Evolutionary conservation across 1,284 basidiomycete species (phyloP).

Genomic region (Irpex rosettiformis): DNA sequence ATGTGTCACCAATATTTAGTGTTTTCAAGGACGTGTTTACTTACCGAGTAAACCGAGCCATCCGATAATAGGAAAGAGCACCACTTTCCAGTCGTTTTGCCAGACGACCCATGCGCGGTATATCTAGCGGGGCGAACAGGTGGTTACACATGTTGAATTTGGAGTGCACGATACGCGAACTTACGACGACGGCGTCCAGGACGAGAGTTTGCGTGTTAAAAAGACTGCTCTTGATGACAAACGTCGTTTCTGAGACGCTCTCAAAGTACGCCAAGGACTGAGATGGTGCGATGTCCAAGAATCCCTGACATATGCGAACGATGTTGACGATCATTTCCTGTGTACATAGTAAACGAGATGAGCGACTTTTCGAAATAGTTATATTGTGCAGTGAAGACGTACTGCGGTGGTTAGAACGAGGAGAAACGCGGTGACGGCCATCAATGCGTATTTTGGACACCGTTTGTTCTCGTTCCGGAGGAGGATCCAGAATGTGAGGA

Average conservation of each 20-base stretch:
- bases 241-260: conserved; percentile 26
- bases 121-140: conserved; percentile 20
- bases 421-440: conserved; percentile 16
- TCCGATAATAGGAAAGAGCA: conserved; percentile 22
- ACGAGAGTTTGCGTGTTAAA: conserved; percentile 32
- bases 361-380: background rate
- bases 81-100: conserved; percentile 19
- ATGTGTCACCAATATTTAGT: background rate
- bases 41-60: conserved; percentile 23
- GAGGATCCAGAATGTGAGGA: conserved; percentile 26
- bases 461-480: conserved; percentile 18
- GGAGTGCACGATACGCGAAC: conserved; percentile 10
- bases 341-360: background rate
- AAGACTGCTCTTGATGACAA: conserved; percentile 26
- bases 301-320: conserved; percentile 20
- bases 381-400: background rate
- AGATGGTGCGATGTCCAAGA: conserved; percentile 12
- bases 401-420: conserved; percentile 25
- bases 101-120: conserved; percentile 28
- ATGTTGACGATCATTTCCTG: conserved; percentile 26
- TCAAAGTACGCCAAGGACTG: conserved; percentile 23
- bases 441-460: conserved; percentile 18
- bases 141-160: background rate
- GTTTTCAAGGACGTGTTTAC: background rate
- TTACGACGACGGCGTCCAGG: conserved; percentile 31